Percentiles rank a stretch among this genome's conserved stretches.
These are phyloP conservation scores for Rhynchospora tenuis DNA, from an alignment of 176 grass and related monocot genomes.

Conservation along the genomic window DNA sequence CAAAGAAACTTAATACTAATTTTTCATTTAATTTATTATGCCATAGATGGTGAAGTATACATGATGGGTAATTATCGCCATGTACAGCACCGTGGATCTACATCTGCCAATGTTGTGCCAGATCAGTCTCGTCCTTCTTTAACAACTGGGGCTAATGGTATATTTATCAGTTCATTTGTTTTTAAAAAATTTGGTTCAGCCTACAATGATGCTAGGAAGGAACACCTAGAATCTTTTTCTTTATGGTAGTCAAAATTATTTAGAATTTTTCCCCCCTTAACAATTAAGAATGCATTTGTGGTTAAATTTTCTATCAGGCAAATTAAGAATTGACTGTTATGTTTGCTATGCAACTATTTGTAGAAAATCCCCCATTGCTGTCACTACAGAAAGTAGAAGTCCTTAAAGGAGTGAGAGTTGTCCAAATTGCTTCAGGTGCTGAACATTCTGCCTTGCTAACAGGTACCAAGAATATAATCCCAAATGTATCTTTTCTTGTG, in stretches of 20 bases:
- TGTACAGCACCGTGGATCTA: constrained; percentile 24
- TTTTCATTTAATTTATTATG: neutral
- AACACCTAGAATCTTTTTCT: neutral
- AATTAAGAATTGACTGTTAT: neutral
- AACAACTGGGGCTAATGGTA: constrained; percentile 36
- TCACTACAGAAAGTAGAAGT: constrained; percentile 33
- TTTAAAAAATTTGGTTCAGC: neutral
- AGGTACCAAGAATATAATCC: constrained; percentile 31
- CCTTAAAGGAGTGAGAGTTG: constrained; percentile 31
- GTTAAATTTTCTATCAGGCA: neutral
- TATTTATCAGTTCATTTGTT: neutral
- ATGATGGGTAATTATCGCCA: constrained; percentile 77
- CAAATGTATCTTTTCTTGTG: neutral
- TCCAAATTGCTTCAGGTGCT: constrained; percentile 65
- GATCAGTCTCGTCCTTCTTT: constrained; percentile 22
- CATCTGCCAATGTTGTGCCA: constrained; percentile 5
- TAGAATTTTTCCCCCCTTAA: neutral
- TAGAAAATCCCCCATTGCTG: constrained; percentile 14
- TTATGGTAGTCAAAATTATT: neutral
- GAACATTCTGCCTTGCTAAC: constrained; percentile 81
- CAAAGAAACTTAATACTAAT: constrained; percentile 10
- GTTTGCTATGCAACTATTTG: neutral
- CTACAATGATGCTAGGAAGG: neutral
- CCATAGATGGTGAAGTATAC: constrained; percentile 56
- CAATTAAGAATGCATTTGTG: neutral